Evolutionary conservation across 2,329 filamentous ascomycete genomes (phyloP).

Genomic region (Aspergillus amoenus): DNA sequence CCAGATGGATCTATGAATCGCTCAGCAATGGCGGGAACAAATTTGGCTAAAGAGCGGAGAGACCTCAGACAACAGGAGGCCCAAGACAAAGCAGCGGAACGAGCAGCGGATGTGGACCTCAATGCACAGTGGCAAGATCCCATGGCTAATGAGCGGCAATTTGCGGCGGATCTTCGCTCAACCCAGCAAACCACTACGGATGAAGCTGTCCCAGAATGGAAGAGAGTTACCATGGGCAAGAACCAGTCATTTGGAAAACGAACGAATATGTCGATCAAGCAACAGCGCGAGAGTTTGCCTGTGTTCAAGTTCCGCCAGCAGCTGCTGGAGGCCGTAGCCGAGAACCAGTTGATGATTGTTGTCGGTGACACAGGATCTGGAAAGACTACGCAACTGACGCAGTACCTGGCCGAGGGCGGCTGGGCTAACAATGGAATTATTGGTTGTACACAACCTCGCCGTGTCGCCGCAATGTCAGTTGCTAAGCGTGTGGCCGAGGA

Average conservation of each 20-base stretch:
- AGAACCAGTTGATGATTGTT: slow-evolving; percentile 91
- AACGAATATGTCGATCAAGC: slow-evolving; percentile 88
- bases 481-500: slow-evolving; percentile 96
- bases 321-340: slow-evolving; percentile 79
- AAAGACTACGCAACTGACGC: slow-evolving; percentile 94
- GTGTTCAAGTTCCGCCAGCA: slow-evolving; percentile 86
- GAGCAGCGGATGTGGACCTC: slow-evolving; percentile 75
- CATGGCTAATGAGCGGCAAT: slow-evolving; percentile 86
- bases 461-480: slow-evolving; percentile 96
- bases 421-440: slow-evolving; percentile 87
- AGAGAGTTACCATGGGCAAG: slow-evolving; percentile 74
- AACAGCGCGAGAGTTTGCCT: slow-evolving; percentile 85
- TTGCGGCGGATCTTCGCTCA: slow-evolving; percentile 80
- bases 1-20: slow-evolving; percentile 98
- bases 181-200: slow-evolving; percentile 59
- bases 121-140: slow-evolving; percentile 95
- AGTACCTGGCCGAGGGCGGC: slow-evolving; percentile 90
- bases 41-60: slow-evolving; percentile 82
- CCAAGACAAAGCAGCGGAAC: slow-evolving; percentile 73
- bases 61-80: slow-evolving; percentile 87
- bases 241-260: slow-evolving; percentile 81
- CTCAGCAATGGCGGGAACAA: slow-evolving; percentile 89
- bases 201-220: slow-evolving; percentile 87
- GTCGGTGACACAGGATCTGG: slow-evolving; percentile 97
- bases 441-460: slow-evolving; percentile 93